Base-by-base conservation (phyloP, 345 rosid species). In the Crucihimalaya himalaica region DNA sequence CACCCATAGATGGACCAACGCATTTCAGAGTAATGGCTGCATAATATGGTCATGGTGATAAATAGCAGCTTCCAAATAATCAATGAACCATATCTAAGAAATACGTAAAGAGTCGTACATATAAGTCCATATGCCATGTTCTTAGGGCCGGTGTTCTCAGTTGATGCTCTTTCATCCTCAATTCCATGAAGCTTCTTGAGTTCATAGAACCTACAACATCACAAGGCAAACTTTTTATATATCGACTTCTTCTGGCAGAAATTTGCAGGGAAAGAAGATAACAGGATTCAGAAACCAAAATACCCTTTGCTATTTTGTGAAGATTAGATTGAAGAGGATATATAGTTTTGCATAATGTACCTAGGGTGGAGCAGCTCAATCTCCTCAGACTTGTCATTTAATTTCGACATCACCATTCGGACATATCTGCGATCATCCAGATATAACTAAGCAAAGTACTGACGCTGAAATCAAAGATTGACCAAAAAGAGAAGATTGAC, bases 1-100 rank as follows among this genome's bases (percentile, higher is more conserved):
- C 97, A n/a, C 98, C 92, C 39, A 84, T 80, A 1, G 99, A 88
- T 68, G 96, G 81, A 63, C 90, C 97, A 58, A 90, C 89, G 29
- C 94, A 92, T 81, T 92, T 90, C 25, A 95, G 76, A 54, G 86
- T 84, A 79, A 95, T 56, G 51, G 92, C 99, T 95, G 89, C 85
- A 87, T 14, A 63, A 63, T n/a, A 34, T 59, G 67, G 64, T 18
- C 20, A 34, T 28, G 15, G 71, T 0, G 47, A 40, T 19, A 32
- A 11, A 21, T 25, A 43, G 28, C 25, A 73, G 54, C 23, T 32
- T 32, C 20, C 25, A 62, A 16, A 52, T 8, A 40, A 31, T 58
- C 19, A 29, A 47, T 39, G 8, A 71, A 65, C 51, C 2, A 50
- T 63, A 27, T 4, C 2, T 40, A 23, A 71, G 31, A 71, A 56